phyloP scores from a whole-genome alignment of 129 eudicot genomes.

The Gnaphalium uliginosum region DNA sequence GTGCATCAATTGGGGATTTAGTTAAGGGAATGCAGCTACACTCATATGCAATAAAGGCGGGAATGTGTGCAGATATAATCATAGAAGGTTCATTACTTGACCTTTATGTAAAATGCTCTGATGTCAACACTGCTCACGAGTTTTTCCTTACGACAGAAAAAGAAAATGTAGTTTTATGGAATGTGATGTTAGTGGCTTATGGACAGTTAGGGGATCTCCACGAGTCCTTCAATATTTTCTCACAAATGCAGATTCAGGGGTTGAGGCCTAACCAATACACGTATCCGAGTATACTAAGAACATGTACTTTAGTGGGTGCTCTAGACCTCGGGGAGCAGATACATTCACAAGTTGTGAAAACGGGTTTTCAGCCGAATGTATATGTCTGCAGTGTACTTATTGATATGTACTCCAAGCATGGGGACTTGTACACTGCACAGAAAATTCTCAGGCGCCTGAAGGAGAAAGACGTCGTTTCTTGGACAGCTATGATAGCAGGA shows the following conservation, averaged over 20 bases:
- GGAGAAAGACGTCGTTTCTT: slow-evolving; percentile 87
- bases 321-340: slow-evolving; percentile 80
- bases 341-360: slow-evolving; percentile 79
- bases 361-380: slow-evolving; percentile 81
- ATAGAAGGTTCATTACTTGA: slow-evolving; percentile 96
- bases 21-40: slow-evolving; percentile 77
- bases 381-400: slow-evolving; percentile 92
- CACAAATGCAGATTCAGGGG: slow-evolving; percentile 64
- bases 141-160: slow-evolving; percentile 61
- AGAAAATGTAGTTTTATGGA: slow-evolving; percentile 89
- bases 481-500: slow-evolving; percentile 98
- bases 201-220: slow-evolving; percentile 76
- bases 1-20: slow-evolving; percentile 70
- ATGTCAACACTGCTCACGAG: slow-evolving; percentile 66
- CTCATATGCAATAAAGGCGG: slow-evolving; percentile 76
- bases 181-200: slow-evolving; percentile 93
- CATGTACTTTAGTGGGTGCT: slow-evolving; percentile 83
- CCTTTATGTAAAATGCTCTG: slow-evolving; percentile 89
- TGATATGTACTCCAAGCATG: slow-evolving; percentile 94
- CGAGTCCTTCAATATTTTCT: slow-evolving; percentile 53
- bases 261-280: slow-evolving; percentile 86
- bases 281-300: slow-evolving; percentile 88
- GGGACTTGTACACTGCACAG: slow-evolving; percentile 62
- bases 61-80: slow-evolving; percentile 75
- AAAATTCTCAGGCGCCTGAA: slow-evolving; percentile 61